Evolutionary conservation across 371 early-diverging fungal species (phyloP), one percentile per base, ranked within the genome.

Genomic region (Nosema muscidifuracis): DNA sequence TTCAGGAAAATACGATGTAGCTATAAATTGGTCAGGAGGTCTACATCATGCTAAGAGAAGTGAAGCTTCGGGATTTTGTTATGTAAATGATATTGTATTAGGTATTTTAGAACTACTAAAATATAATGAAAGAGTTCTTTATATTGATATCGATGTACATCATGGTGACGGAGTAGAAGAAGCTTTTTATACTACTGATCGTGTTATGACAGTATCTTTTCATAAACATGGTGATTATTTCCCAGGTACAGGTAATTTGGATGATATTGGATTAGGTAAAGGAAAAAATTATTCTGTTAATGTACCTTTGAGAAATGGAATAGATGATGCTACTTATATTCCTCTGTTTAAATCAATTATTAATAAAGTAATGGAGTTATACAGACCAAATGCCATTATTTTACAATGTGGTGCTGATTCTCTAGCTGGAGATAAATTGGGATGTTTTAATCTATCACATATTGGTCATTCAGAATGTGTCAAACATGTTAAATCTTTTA

Each of bases 381-480:
- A 89, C 84, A 85, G 87, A 33, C 99, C 99, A 16, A 89, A 89
- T 36, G 96, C 90, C 0, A 87, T 99, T 60, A 93, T 97, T n/a
- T 78, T 99, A 77, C 99, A 99, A 83, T 94, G 94, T 82, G 99
- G 99, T 66, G 94, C 97, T 1, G 99, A 99, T 79, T 96, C 96
- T 12, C 83, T 99, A n/a, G 89, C 91, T 43, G 95, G 95, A 10
- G 99, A 99, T 82, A 89, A 93, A 62, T 85, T 99, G 44, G 99
- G 99, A 24, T 92, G 94, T 78, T 99, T 97, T 82, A 97, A 96
- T 83, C 81, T 99, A 28, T 91, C 92, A 2, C 55, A 77, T 34
- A 53, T 40, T 74, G 89, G 87, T 9, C 91, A 97, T 73, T 93
- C 92, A 9, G 86, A 87, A 53, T 94, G 97, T 70, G 90, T 95